These are phyloP conservation scores for Hysterium pulicare DNA, from an alignment of 2,329 filamentous ascomycete species.

Conservation along the genomic window DNA sequence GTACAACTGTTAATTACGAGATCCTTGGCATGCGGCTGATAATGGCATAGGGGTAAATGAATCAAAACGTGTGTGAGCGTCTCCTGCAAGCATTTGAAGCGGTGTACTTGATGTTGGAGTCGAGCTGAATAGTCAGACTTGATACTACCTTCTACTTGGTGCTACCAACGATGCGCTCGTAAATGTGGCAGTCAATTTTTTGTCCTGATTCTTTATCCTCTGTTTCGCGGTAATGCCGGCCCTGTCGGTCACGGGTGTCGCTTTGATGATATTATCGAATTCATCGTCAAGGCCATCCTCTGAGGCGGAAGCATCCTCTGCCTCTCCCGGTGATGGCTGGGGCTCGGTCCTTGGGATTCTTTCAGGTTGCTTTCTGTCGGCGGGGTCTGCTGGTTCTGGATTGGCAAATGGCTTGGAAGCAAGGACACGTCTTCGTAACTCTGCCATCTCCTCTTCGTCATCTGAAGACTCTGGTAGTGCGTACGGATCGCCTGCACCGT, in stretches of 20 bases:
- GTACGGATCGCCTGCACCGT: slow-evolving; percentile 56
- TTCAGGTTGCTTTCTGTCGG: slow-evolving; percentile 55
- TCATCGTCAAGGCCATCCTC: slow-evolving; percentile 70
- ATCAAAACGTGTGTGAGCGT: too few species aligned
- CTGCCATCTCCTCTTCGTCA: slow-evolving; percentile 88
- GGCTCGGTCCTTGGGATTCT: slow-evolving; percentile 60
- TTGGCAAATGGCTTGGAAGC: slow-evolving; percentile 85
- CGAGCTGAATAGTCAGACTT: too few species aligned
- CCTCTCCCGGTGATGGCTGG: slow-evolving; percentile 42
- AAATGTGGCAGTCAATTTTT: slow-evolving; percentile 30
- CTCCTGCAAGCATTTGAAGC: too few species aligned
- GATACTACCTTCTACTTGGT: slow-evolving; percentile 13
- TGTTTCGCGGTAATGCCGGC: slow-evolving; percentile 68
- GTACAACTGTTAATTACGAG: too few species aligned
- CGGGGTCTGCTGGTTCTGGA: slow-evolving; percentile 37
- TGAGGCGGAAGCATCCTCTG: slow-evolving; percentile 68
- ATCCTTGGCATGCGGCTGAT: too few species aligned
- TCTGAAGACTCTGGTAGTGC: slow-evolving; percentile 71
- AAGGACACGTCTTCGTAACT: slow-evolving; percentile 84
- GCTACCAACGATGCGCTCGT: slow-evolving; percentile 29
- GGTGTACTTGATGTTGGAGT: too few species aligned
- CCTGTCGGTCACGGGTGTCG: slow-evolving; percentile 82
- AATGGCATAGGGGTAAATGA: too few species aligned
- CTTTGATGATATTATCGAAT: slow-evolving; percentile 91
- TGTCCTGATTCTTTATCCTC: slow-evolving; percentile 43